Evolutionary conservation across 495 filamentous ascomycete genomes (phyloP).

Genomic region (Penicillium riverlandense): DNA sequence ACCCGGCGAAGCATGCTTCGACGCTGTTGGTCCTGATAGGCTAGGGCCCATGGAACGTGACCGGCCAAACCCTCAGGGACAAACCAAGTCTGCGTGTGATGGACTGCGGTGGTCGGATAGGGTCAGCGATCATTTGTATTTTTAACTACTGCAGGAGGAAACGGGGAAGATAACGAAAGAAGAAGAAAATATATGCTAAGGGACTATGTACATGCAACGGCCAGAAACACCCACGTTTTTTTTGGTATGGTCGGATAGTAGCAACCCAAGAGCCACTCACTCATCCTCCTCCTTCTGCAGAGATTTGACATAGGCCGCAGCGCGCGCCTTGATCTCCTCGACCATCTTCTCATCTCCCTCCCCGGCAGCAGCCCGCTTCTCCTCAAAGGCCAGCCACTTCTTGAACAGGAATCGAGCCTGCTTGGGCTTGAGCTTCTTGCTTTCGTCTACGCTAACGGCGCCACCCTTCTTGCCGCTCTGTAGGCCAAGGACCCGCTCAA

Average conservation of each 20-base stretch:
- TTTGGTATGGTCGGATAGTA: neutral
- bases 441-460: conserved; percentile 17
- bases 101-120: too few species aligned
- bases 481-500: conserved; percentile 63
- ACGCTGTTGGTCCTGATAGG: too few species aligned
- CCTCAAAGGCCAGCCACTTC: conserved; percentile 76
- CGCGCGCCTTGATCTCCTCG: conserved; percentile 66
- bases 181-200: conserved; percentile 2
- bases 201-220: conserved; percentile 23
- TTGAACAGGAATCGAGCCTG: conserved; percentile 77
- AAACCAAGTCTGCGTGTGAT: too few species aligned
- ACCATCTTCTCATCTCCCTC: conserved; percentile 62
- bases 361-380: conserved; percentile 38
- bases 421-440: conserved; percentile 54
- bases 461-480: conserved; percentile 50
- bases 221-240: conserved; percentile 23
- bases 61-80: too few species aligned
- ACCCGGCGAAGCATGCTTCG: too few species aligned
- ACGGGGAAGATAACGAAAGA: neutral
- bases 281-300: conserved; percentile 36
- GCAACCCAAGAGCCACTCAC: too few species aligned
- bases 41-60: too few species aligned
- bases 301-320: conserved; percentile 58
- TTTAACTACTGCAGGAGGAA: too few species aligned
- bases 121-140: too few species aligned